phyloP scores from a whole-genome alignment of 108 stramenopile genomes.

The Stephanodiscus triporus region DNA sequence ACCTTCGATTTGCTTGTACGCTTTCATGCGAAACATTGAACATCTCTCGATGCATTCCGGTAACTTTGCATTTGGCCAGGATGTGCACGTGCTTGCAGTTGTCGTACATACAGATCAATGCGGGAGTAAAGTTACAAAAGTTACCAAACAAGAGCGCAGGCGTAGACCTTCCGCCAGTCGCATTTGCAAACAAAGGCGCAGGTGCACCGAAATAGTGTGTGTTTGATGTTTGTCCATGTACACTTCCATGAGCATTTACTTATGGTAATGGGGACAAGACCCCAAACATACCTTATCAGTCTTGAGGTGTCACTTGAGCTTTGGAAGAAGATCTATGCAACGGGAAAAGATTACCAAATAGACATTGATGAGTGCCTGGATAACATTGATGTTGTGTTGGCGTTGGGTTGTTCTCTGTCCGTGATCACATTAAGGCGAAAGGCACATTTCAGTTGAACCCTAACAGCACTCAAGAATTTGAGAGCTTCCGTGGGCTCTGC shows the following conservation, averaged over 20 bases:
- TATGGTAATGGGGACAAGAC: no score
- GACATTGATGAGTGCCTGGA: background rate
- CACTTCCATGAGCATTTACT: constrained; percentile 83
- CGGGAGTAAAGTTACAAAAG: no score
- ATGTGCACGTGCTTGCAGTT: background rate
- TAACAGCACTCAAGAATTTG: background rate
- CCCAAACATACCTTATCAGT: constrained; percentile 2
- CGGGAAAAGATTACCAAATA: background rate
- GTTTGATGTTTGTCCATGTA: no score
- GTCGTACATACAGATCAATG: background rate
- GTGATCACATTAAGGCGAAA: background rate
- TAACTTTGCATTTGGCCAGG: background rate
- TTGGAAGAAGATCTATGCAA: constrained; percentile 1
- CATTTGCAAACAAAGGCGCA: no score
- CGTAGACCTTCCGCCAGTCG: no score
- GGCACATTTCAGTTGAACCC: background rate
- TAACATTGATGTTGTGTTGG: background rate
- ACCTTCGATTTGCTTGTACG: background rate
- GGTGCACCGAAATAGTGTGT: no score
- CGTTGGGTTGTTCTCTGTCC: background rate
- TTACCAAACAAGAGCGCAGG: no score
- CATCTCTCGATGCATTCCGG: background rate
- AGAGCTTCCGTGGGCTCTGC: background rate
- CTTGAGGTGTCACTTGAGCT: constrained; percentile 3
- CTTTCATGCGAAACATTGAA: background rate